phyloP scores from a whole-genome alignment of 176 grass and related monocot species.

The Coix lacrymajobi region DNA sequence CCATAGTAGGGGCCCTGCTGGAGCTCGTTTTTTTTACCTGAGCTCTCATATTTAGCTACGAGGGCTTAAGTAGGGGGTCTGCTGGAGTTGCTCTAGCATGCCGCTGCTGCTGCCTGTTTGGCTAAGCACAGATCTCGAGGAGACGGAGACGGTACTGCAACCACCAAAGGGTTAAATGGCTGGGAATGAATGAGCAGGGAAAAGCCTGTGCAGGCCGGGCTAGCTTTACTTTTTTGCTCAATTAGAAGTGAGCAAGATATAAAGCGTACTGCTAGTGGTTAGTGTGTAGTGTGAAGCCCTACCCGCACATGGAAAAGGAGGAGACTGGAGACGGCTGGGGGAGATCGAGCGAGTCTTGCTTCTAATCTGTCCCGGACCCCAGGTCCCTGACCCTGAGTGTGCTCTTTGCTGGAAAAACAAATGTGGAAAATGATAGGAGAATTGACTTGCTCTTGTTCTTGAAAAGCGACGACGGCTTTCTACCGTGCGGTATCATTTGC shows the following conservation, averaged over 20 bases:
- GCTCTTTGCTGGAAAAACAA: constrained; percentile 22
- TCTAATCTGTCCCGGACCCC: constrained; percentile 40
- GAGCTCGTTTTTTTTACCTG: too few species aligned
- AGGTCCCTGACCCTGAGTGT: neutral
- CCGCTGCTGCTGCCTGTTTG: constrained; percentile 2
- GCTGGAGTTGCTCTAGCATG: too few species aligned
- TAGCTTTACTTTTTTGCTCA: constrained; percentile 6
- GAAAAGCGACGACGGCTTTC: constrained; percentile 3
- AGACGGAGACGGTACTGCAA: neutral
- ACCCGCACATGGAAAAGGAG: constrained; percentile 17
- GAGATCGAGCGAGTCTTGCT: constrained; percentile 28
- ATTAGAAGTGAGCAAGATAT: constrained; percentile 25
- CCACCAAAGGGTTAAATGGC: neutral
- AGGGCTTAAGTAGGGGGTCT: too few species aligned
- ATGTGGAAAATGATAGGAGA: constrained; percentile 25
- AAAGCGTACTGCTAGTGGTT: neutral
- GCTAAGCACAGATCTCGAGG: constrained; percentile 41
- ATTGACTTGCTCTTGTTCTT: constrained; percentile 44
- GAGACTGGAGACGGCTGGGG: too few species aligned
- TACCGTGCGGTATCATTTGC: constrained; percentile 29
- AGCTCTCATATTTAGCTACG: too few species aligned
- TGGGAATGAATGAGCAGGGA: constrained; percentile 26
- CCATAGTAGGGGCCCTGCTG: too few species aligned
- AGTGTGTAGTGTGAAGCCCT: constrained; percentile 17
- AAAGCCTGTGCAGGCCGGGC: constrained; percentile 34